A percentile compares a stretch with the other conserved stretches of the same genome.
Evolutionary conservation across 139 green algal genomes (phyloP).

Genomic region (Chlorella sp.): DNA sequence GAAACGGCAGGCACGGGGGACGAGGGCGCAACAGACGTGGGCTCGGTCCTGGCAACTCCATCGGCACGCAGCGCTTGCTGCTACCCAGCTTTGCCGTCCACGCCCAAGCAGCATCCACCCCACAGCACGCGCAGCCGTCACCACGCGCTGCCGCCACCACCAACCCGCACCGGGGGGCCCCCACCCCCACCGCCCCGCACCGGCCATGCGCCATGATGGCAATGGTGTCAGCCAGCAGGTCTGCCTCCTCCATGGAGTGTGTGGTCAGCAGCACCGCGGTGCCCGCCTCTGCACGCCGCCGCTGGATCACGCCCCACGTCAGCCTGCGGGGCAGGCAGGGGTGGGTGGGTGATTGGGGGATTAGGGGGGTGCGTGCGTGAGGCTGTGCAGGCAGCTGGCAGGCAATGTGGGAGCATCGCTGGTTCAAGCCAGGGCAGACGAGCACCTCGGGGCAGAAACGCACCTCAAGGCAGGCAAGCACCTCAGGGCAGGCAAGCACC

Average conservation of each 20-base stretch:
- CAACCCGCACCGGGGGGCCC: too few species aligned
- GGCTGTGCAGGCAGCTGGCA: neutral
- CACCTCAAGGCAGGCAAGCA: too few species aligned
- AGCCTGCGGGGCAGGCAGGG: neutral
- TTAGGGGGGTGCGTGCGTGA: neutral
- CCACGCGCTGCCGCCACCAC: too few species aligned
- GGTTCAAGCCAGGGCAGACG: too few species aligned
- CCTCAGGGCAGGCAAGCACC: neutral
- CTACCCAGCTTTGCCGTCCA: too few species aligned
- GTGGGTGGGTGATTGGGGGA: neutral
- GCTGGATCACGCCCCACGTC: constrained; percentile 70
- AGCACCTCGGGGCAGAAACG: too few species aligned
- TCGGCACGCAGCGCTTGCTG: too few species aligned
- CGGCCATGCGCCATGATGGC: constrained; percentile 85
- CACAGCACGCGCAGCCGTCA: too few species aligned
- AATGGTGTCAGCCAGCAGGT: constrained; percentile 85
- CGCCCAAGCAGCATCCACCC: too few species aligned
- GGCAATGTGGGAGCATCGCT: too few species aligned
- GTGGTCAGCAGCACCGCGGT: constrained; percentile 31
- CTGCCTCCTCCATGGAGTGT: constrained; percentile 91
- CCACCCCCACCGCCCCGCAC: neutral
- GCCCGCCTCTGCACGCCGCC: constrained; percentile 34
- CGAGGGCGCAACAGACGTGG: neutral
- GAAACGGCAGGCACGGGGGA: too few species aligned
- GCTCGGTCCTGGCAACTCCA: too few species aligned